A percentile compares a stretch with the other conserved stretches of the same genome.
phyloP scores from a whole-genome alignment of 805 yeast species.

The Kuraishia piskuri region DNA sequence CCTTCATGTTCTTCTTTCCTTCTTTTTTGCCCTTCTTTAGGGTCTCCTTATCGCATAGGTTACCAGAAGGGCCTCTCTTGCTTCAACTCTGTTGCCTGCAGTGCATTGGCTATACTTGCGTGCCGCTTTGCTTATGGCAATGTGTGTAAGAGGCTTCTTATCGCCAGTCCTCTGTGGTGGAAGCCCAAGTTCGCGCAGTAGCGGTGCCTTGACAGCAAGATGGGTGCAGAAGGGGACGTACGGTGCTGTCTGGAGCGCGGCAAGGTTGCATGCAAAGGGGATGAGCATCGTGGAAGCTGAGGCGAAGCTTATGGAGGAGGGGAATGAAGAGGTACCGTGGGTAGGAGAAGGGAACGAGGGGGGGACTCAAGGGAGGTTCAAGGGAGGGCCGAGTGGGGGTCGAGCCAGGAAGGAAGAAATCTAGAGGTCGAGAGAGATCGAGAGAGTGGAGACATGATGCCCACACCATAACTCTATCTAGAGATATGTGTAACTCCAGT shows the following conservation, averaged over 20 bases:
- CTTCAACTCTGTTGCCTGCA: background rate
- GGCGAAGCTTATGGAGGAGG: background rate
- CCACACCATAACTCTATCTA: too few species aligned
- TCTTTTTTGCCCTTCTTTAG: too few species aligned
- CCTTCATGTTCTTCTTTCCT: too few species aligned
- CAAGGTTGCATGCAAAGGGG: background rate
- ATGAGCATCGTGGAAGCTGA: background rate
- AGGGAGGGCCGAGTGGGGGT: too few species aligned
- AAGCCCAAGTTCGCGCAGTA: background rate
- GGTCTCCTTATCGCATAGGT: background rate
- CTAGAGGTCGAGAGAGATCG: too few species aligned
- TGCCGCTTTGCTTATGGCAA: background rate
- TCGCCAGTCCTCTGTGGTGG: background rate
- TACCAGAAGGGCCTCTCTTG: background rate
- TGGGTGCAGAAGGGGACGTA: background rate
- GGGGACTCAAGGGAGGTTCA: background rate
- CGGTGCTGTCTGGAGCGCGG: background rate
- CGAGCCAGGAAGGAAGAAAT: too few species aligned
- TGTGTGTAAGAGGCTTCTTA: background rate
- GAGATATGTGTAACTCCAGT: too few species aligned
- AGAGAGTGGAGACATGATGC: too few species aligned
- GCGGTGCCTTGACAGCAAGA: background rate
- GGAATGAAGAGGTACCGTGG: background rate
- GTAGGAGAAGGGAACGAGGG: too few species aligned
- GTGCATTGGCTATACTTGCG: background rate